A percentile compares a stretch with the other conserved stretches of the same genome.
Evolutionary conservation across 2,329 filamentous ascomycete genomes (phyloP).

Genomic region (Alternaria atra): DNA sequence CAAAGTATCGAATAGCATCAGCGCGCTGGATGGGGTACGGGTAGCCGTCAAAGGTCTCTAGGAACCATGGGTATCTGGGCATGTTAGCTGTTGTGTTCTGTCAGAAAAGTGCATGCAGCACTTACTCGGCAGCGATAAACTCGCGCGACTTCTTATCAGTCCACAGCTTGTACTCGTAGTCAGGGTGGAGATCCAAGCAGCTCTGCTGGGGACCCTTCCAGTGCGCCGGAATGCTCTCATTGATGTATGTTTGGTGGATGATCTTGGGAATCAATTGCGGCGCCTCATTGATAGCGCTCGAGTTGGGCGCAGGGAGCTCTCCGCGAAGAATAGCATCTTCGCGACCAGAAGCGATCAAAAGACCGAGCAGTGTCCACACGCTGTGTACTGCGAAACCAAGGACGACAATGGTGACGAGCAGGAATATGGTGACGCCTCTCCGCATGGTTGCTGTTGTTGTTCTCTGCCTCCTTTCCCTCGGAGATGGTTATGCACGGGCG

Average conservation of each 20-base stretch:
- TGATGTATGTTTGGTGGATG: conserved; percentile 80
- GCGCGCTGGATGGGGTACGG: conserved; percentile 78
- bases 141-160: conserved; percentile 73
- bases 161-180: conserved; percentile 84
- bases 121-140: conserved; percentile 72
- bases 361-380: conserved; percentile 75
- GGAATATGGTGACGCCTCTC: conserved; percentile 68
- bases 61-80: conserved; percentile 74
- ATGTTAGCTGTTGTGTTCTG: conserved; percentile 19
- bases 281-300: conserved; percentile 64
- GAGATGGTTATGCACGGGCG: conserved; percentile 7
- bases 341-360: conserved; percentile 73
- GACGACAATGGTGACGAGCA: conserved; percentile 71
- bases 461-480: conserved; percentile 35
- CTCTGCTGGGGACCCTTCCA: conserved; percentile 73
- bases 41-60: conserved; percentile 78
- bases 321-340: conserved; percentile 72
- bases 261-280: conserved; percentile 76
- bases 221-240: conserved; percentile 71
- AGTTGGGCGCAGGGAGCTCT: conserved; percentile 72
- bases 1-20: conserved; percentile 81
- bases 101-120: background rate
- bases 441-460: conserved; percentile 60
- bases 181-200: conserved; percentile 72
- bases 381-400: conserved; percentile 71